These are phyloP conservation scores for Termitomyces sp. DNA, from an alignment of 768 basidiomycete species.

Conservation along the genomic window DNA sequence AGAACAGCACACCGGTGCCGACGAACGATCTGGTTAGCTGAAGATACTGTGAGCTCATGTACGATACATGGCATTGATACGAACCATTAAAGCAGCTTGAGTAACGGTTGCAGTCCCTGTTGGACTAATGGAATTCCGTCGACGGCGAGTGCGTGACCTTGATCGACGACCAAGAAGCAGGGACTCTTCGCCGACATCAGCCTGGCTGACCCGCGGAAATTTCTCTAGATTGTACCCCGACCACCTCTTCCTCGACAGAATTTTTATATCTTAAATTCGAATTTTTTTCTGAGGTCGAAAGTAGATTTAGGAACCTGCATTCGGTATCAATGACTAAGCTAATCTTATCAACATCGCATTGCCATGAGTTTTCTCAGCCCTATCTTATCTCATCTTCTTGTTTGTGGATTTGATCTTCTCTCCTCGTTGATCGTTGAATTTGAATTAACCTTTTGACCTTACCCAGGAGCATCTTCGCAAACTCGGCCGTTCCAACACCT, in stretches of 20 bases:
- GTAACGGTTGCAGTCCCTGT: conserved; percentile 86
- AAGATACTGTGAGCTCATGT: conserved; percentile 6
- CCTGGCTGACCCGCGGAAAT: conserved; percentile 17
- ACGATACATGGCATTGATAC: conserved; percentile 13
- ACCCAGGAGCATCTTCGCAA: not conserved
- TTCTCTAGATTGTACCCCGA: conserved; percentile 15
- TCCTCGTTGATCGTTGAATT: too few relatives aligned
- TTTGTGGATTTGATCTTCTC: too few relatives aligned
- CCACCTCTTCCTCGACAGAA: conserved; percentile 28
- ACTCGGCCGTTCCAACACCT: not conserved
- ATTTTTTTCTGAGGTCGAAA: too few relatives aligned
- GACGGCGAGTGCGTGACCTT: conserved; percentile 50
- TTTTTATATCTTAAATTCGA: too few relatives aligned
- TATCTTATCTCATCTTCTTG: too few relatives aligned
- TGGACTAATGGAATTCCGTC: conserved; percentile 49
- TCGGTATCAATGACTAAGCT: too few relatives aligned
- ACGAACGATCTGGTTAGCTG: conserved; percentile 92
- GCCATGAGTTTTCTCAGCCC: too few relatives aligned
- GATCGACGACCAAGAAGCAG: conserved; percentile 46
- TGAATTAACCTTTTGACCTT: too few relatives aligned
- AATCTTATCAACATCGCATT: too few relatives aligned
- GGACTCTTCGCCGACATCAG: conserved; percentile 43
- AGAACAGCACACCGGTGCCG: conserved; percentile 92
- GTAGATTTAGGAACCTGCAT: too few relatives aligned
- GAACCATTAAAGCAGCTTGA: conserved; percentile 90